Evolutionary conservation across 176 grass and related monocot species (phyloP).

Genomic region (Musa beccarii): DNA sequence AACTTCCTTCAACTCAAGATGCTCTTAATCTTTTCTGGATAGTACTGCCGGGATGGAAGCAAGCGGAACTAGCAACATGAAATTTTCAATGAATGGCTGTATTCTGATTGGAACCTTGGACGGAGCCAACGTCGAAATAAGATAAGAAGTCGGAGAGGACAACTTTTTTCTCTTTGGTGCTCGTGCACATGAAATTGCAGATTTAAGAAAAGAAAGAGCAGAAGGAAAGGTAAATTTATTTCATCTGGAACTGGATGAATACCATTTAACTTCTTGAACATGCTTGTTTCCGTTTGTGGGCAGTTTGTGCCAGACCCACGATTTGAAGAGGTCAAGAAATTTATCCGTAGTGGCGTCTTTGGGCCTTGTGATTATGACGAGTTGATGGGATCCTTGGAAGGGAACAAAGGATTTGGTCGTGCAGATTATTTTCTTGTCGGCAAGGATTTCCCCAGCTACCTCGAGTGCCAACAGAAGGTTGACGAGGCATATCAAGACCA

Average conservation of each 20-base stretch:
- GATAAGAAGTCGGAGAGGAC: slow-evolving; percentile 93
- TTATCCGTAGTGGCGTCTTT: slow-evolving; percentile 74
- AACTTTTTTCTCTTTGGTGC: slow-evolving; percentile 99
- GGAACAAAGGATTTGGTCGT: slow-evolving; percentile 83
- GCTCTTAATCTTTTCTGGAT: slow-evolving; percentile 1
- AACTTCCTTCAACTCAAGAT: not conserved
- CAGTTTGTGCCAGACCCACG: slow-evolving; percentile 90
- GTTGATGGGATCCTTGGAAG: slow-evolving; percentile 97
- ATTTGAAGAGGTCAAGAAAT: slow-evolving; percentile 94
- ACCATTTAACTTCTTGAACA: not conserved
- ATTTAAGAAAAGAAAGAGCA: slow-evolving; percentile 75
- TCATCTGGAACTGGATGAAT: not conserved
- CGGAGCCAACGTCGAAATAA: slow-evolving; percentile 98
- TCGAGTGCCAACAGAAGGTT: slow-evolving; percentile 91
- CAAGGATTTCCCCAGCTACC: slow-evolving; percentile 93
- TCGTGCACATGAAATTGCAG: slow-evolving; percentile 77
- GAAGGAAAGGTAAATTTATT: slow-evolving; percentile 65
- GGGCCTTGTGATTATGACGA: slow-evolving; percentile 65
- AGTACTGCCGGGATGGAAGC: slow-evolving; percentile 99
- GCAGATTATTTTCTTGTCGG: slow-evolving; percentile 99
- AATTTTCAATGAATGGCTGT: slow-evolving; percentile 93
- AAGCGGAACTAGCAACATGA: slow-evolving; percentile 99
- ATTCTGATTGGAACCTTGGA: slow-evolving; percentile 93
- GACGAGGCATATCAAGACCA: slow-evolving; percentile 77
- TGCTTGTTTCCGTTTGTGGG: slow-evolving; percentile 13